Percentiles rank a stretch among this genome's conserved stretches.
phyloP scores from a whole-genome alignment of 192 early-diverging fungal genomes.

The Hyaloraphidium curvatum region DNA sequence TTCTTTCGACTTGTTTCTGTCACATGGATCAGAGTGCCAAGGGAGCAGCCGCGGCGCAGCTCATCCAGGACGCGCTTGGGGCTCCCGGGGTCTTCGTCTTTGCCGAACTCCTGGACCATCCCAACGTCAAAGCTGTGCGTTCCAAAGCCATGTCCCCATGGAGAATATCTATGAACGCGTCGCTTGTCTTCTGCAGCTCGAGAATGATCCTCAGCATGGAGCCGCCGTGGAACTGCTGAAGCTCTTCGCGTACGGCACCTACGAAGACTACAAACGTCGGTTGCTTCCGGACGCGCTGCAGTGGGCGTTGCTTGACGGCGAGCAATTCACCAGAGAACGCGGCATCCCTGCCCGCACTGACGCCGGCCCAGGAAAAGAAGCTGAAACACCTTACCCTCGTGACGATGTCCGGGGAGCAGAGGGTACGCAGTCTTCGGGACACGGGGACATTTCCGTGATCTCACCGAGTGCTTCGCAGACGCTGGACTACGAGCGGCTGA shows the following conservation, averaged over 20 bases:
- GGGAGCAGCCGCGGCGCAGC: conserved; percentile 46
- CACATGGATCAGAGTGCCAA: conserved; percentile 55
- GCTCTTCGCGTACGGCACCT: conserved; percentile 71
- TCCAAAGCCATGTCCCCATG: background rate
- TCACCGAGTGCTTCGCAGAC: conserved; percentile 24
- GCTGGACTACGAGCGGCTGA: conserved; percentile 41
- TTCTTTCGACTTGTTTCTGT: no score
- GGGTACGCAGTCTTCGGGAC: conserved; percentile 19
- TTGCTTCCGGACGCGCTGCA: background rate
- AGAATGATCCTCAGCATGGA: conserved; percentile 22
- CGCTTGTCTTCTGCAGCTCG: background rate
- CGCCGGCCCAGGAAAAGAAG: conserved; percentile 25
- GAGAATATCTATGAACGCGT: background rate
- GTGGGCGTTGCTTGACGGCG: background rate
- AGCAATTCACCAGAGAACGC: conserved; percentile 19
- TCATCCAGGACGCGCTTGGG: conserved; percentile 47
- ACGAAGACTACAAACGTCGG: conserved; percentile 50
- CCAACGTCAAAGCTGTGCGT: conserved; percentile 47
- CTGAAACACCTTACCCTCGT: conserved; percentile 62
- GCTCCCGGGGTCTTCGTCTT: conserved; percentile 63
- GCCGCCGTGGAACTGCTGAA: conserved; percentile 35
- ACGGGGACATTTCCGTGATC: conserved; percentile 6
- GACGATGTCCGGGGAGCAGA: conserved; percentile 35
- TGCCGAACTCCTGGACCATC: conserved; percentile 47
- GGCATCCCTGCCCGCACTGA: conserved; percentile 23